Evolutionary conservation across 345 rosid species (phyloP), one percentile per base, ranked within the genome.

Genomic region (Viola odorata): DNA sequence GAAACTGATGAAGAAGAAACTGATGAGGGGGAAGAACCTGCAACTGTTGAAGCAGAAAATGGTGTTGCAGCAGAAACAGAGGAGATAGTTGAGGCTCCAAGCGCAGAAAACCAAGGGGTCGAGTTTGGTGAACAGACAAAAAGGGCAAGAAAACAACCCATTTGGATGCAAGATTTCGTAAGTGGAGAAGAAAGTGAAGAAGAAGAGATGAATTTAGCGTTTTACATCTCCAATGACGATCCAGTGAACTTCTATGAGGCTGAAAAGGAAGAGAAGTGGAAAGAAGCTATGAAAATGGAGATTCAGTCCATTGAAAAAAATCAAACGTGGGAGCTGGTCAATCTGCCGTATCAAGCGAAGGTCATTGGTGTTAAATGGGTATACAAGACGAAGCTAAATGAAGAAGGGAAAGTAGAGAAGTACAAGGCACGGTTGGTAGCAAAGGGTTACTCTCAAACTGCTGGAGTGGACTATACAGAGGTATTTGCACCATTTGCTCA

Each of bases 391-490:
- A 48, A 60, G 15, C 5, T 48, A 2, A 48, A 47, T 7, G 55
- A 47, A 2, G 14, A 60, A 4, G 54, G 64, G 1, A 11, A 60
- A 37, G 5, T 60, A 0, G 55, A 60, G 4, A 60, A 48, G 45
- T 37, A 12, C 32, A 60, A 49, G 14, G 44, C 45, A n/a, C n/a
- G 45, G 3, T 14, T 58, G 11, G 37, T 44, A 42, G 48, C 37
- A 4, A 53, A 53, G 13, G 56, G 39, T 7, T 53, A 53, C 17
- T 10, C 56, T 8, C 56, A 23, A 53, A 8, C 10, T 15, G 37
- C 36, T 15, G 55, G 56, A 8, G n/a, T 53, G 10, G 56, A 53
- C 13, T 56, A 56, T 23, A 56, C 2, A 12, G 60, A 56, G 45
- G 60, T 58, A 13, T 58, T 40, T 42, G 45, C 61, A 17, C 45